Conservation (phyloP, 805 yeast species). For the Wickerhamiella spandovensis region DNA sequence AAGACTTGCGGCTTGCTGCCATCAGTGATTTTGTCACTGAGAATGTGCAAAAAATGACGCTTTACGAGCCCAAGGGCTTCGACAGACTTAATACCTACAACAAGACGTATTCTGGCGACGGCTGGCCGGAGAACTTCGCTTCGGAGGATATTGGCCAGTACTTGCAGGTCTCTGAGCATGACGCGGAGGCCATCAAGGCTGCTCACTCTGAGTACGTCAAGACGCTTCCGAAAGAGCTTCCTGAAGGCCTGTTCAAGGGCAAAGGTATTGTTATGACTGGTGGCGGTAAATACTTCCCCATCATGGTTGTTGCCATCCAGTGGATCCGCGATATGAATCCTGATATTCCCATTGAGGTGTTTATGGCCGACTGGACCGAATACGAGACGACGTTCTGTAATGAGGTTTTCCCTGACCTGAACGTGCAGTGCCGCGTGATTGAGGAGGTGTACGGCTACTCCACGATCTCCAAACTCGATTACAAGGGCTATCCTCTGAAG, state of each 20-base stretch:
- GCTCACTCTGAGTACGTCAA: conserved; percentile 9
- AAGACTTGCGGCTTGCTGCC: background rate
- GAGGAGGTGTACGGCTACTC: conserved; percentile 46
- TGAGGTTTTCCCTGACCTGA: conserved; percentile 42
- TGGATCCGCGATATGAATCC: conserved; percentile 49
- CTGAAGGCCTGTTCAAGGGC: conserved; percentile 21
- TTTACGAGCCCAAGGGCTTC: background rate
- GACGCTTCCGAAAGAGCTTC: conserved; percentile 7
- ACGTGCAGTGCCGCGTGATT: conserved; percentile 57
- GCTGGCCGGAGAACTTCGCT: background rate
- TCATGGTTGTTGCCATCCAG: conserved; percentile 50
- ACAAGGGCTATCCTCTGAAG: conserved; percentile 58
- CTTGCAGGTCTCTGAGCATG: conserved; percentile 11
- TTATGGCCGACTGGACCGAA: conserved; percentile 57
- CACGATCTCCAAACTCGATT: conserved; percentile 34
- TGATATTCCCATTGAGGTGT: conserved; percentile 69
- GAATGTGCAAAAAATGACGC: background rate
- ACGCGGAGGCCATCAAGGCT: conserved; percentile 5
- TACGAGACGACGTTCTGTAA: conserved; percentile 63
- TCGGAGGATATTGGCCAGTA: conserved; percentile 8
- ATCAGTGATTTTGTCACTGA: background rate
- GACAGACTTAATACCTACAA: background rate
- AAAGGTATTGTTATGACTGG: conserved; percentile 60
- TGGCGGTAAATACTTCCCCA: conserved; percentile 67
- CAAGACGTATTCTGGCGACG: background rate